These are phyloP conservation scores for Dunaliella sp. DNA, from an alignment of 139 green algal species.

Conservation along the genomic window DNA sequence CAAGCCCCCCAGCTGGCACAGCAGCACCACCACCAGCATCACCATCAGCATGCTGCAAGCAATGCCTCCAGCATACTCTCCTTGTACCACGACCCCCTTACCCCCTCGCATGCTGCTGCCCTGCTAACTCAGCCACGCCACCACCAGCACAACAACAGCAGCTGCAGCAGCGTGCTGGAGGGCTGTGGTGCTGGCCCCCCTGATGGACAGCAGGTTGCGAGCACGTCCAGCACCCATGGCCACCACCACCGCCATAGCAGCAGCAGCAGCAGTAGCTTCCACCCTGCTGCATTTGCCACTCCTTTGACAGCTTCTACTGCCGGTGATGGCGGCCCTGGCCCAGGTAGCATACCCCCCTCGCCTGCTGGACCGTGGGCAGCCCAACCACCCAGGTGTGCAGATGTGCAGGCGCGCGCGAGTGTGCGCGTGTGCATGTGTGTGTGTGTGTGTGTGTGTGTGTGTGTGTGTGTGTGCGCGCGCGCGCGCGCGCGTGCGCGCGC, in stretches of 20 bases:
- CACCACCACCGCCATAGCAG: background rate
- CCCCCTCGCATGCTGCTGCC: background rate
- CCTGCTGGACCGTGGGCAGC: no score
- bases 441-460: no score
- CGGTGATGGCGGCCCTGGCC: no score
- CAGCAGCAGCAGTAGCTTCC: slow-evolving; percentile 12
- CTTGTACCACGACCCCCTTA: background rate
- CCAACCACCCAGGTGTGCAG: no score
- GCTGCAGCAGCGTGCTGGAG: background rate
- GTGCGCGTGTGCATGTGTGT: no score
- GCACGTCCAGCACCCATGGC: background rate
- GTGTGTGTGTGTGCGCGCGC: no score
- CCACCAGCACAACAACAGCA: slow-evolving; percentile 11
- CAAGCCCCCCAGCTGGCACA: background rate
- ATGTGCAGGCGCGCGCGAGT: no score
- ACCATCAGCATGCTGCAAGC: background rate
- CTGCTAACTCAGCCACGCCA: background rate
- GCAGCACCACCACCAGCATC: background rate
- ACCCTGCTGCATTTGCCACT: background rate
- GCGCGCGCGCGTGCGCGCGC: no score
- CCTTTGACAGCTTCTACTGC: no score
- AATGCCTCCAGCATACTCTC: background rate
- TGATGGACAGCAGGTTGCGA: background rate
- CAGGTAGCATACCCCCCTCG: no score
- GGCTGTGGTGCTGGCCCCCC: no score